Conservation (phyloP, 192 early-diverging fungal species). For the Coemansia sp. region DNA sequence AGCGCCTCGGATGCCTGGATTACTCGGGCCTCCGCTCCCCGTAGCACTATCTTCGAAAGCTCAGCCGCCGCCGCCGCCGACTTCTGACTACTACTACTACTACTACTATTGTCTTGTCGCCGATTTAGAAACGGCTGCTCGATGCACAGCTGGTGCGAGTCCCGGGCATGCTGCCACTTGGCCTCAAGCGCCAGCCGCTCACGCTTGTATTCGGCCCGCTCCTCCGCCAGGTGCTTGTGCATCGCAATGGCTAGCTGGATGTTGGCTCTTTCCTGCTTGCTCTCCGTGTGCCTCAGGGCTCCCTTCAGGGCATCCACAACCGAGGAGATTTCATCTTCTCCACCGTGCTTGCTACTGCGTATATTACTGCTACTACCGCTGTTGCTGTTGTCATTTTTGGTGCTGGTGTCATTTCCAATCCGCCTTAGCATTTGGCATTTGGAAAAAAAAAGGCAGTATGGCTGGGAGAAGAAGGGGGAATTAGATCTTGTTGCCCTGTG, state of each 20-base stretch:
- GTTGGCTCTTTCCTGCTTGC: conserved; percentile 7
- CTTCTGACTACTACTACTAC: too few relatives aligned
- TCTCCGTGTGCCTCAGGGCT: not conserved
- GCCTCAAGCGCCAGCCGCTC: not conserved
- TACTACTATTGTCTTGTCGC: too few relatives aligned
- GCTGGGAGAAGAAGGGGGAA: not conserved
- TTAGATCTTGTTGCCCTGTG: not conserved
- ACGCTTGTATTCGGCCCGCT: not conserved
- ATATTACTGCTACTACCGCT: not conserved
- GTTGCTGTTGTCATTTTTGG: not conserved
- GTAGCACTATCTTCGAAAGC: conserved; percentile 5
- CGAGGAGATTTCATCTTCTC: not conserved
- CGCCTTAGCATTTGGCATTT: conserved; percentile 1
- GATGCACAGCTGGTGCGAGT: conserved; percentile 1
- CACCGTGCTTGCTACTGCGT: not conserved
- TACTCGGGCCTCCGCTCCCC: not conserved
- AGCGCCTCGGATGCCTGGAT: conserved; percentile 1
- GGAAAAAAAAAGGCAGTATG: conserved; percentile 1
- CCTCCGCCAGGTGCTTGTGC: not conserved
- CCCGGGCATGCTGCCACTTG: not conserved
- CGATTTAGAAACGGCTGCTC: not conserved
- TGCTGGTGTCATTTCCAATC: conserved; percentile 8
- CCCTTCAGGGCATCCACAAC: not conserved
- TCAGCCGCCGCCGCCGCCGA: too few relatives aligned
- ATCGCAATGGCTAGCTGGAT: conserved; percentile 8